Percentiles rank a stretch among this genome's conserved stretches.
phyloP scores from a whole-genome alignment of 495 filamentous ascomycete genomes.

The Penicillium cataractarum region DNA sequence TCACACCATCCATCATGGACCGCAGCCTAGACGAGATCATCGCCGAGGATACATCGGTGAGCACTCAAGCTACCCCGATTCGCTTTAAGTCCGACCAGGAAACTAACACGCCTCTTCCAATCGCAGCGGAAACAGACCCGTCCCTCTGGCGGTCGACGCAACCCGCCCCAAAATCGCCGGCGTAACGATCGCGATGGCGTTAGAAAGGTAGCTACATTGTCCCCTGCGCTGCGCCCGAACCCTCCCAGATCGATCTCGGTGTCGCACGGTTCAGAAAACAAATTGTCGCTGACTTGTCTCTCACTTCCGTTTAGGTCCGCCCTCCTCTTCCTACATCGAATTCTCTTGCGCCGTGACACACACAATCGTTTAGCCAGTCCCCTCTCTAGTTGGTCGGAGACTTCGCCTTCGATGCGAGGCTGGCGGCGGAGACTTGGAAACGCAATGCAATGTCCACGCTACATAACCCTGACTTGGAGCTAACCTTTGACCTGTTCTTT shows the following conservation, averaged over 20 bases:
- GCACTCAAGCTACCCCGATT: slow-evolving; percentile 15
- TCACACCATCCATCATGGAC: slow-evolving; percentile 60
- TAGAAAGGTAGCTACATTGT: slow-evolving; percentile 67
- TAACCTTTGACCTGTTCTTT: slow-evolving; percentile 55
- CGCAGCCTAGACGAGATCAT: slow-evolving; percentile 86
- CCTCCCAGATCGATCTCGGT: not conserved
- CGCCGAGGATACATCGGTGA: slow-evolving; percentile 71
- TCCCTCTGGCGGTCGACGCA: slow-evolving; percentile 55
- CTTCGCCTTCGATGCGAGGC: slow-evolving; percentile 34
- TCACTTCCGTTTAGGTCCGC: slow-evolving; percentile 41
- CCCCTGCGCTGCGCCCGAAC: not conserved
- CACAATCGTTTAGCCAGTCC: slow-evolving; percentile 37
- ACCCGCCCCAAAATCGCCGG: slow-evolving; percentile 57
- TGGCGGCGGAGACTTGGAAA: slow-evolving; percentile 40
- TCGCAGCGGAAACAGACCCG: slow-evolving; percentile 41
- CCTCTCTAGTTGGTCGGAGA: slow-evolving; percentile 34
- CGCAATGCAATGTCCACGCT: slow-evolving; percentile 44
- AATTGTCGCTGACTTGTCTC: slow-evolving; percentile 33
- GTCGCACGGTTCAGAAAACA: not conserved
- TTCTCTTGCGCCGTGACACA: slow-evolving; percentile 43
- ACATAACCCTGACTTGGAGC: slow-evolving; percentile 54
- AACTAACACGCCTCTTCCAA: slow-evolving; percentile 16
- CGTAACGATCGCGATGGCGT: slow-evolving; percentile 64
- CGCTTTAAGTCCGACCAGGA: not conserved
- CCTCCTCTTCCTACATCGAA: slow-evolving; percentile 46